phyloP scores from a whole-genome alignment of 768 basidiomycete genomes.

The Lactifluus rugatus region DNA sequence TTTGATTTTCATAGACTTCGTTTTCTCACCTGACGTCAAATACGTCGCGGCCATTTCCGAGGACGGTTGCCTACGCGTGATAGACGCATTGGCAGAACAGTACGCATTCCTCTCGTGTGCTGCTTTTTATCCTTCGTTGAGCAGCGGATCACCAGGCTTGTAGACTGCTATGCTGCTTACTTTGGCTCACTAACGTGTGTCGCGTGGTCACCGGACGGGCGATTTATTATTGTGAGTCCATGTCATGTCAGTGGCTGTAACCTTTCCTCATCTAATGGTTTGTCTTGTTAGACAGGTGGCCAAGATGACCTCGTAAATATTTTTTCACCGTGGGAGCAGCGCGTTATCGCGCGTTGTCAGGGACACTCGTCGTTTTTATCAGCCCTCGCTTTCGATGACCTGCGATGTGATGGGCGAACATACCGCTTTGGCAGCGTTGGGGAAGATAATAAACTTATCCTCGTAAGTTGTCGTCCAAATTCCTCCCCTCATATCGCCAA shows the following conservation, averaged over 20 bases:
- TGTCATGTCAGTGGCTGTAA: neutral
- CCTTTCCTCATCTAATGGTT: neutral
- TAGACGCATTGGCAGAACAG: conserved; percentile 84
- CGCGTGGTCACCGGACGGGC: conserved; percentile 91
- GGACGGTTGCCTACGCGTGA: conserved; percentile 83
- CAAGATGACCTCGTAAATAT: conserved; percentile 96
- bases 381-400: conserved; percentile 81
- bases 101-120: conserved; percentile 30
- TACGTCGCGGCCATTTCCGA: conserved; percentile 86
- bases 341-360: conserved; percentile 91
- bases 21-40: conserved; percentile 89
- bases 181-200: conserved; percentile 88
- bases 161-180: conserved; percentile 91
- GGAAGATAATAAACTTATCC: conserved; percentile 89
- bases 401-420: conserved; percentile 77
- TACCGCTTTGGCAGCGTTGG: conserved; percentile 95
- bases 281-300: conserved; percentile 64
- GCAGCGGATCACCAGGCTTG: conserved; percentile 43
- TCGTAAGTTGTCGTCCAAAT: conserved; percentile 46
- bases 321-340: conserved; percentile 89
- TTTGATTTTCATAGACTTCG: conserved; percentile 51
- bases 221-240: conserved; percentile 67
- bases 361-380: conserved; percentile 95
- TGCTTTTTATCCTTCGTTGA: neutral
- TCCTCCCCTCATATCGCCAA: neutral